Evolutionary conservation across 1,284 basidiomycete genomes (phyloP), one percentile per base, ranked within the genome.

Genomic region (Laetiporus sulphureus): DNA sequence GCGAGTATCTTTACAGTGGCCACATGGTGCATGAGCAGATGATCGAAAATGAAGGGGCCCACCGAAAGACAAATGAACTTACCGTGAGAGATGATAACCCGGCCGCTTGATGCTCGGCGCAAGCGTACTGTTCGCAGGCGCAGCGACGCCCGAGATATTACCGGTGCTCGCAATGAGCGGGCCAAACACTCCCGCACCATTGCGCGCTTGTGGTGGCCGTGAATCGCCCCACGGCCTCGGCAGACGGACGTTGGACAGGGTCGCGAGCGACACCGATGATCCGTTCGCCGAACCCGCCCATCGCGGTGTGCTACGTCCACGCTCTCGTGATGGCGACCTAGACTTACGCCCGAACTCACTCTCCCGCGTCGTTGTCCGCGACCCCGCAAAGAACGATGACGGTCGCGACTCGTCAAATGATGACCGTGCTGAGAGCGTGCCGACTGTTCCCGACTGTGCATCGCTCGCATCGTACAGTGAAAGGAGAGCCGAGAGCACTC

Each of bases 151-250:
- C 10, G 66, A 65, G 23, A 81, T 62, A 48, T 81, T 83, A 2
- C 79, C 81, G 0, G 86, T 82, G 46, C 76, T 79, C 19, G 83
- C 77, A 31, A 91, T 78, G 34, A 91, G 70, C 5, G 81, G 75
- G 10, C 83, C 86, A 52, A 88, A 77, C 0, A 84, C 83, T 4
- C 86, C 85, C 0, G 71, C 85, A 5, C 68, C 73, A 44, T 67
- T 76, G 35, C 72, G 63, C 7, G 77, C 69, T 2, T 69, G 67
- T 29, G 73, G 64, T 3, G 77, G 82, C 11, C 66, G 56, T 5
- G 41, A 25, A 12, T 57, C 55, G 3, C 45, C 44, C 18, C 52
- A 42, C 5, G 41, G 37, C 42, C 36, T 42, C 19, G 40, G 40
- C 13, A 42, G 23, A 4, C 40, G 40, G 2, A 42, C 3, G 13